phyloP scores from a whole-genome alignment of 805 yeast genomes.

The Teunomyces kruisii region DNA sequence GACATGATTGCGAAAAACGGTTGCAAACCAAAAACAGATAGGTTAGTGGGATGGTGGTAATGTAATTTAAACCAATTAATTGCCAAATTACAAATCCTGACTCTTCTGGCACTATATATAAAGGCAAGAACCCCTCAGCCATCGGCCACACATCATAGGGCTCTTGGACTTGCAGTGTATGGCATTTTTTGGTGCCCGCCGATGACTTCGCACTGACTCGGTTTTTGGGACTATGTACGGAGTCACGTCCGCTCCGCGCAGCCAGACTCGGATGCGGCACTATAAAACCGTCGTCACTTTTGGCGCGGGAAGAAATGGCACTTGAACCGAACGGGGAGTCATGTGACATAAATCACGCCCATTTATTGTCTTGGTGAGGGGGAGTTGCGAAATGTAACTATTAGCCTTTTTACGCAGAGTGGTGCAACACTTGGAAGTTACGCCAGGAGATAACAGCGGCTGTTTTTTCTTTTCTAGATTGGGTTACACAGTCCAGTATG shows the following conservation, averaged over 20 bases:
- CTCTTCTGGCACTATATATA: neutral
- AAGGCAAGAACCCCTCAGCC: neutral
- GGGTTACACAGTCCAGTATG: too few species aligned
- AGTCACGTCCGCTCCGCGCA: neutral
- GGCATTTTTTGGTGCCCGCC: neutral
- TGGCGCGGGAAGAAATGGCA: neutral
- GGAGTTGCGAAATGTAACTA: too few species aligned
- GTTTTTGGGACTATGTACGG: constrained; percentile 1
- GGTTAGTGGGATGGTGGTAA: neutral
- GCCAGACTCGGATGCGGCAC: neutral
- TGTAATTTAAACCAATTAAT: neutral
- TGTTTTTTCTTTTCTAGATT: too few species aligned
- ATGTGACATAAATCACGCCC: neutral
- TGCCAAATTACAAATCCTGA: neutral
- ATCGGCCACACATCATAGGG: neutral
- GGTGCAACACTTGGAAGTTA: too few species aligned
- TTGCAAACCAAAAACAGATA: neutral
- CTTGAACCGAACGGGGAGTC: too few species aligned
- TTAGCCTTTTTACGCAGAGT: too few species aligned
- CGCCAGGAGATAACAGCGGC: too few species aligned
- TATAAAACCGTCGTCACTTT: neutral
- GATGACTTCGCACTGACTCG: constrained; percentile 4
- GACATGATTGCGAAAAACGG: constrained; percentile 2
- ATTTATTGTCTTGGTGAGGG: too few species aligned
- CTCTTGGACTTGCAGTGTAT: constrained; percentile 2